phyloP scores from a whole-genome alignment of 1,139 yeast species.

The Yamadazyma buinensis region DNA sequence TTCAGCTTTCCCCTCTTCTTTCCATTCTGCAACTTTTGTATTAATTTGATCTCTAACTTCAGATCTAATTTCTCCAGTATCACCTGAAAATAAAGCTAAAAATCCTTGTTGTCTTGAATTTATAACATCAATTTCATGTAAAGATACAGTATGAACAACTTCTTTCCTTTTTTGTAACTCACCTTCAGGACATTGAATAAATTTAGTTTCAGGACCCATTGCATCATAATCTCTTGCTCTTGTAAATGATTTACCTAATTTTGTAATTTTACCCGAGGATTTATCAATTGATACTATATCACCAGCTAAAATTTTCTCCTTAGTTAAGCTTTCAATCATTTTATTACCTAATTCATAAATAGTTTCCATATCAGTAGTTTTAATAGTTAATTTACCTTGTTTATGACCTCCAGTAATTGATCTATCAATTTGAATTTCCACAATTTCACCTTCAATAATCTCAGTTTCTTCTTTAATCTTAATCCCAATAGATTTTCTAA shows the following conservation, averaged over 20 bases:
- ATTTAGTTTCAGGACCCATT: slow-evolving; percentile 97
- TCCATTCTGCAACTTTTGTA: slow-evolving; percentile 97
- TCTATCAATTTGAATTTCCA: slow-evolving; percentile 95
- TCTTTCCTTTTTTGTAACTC: slow-evolving; percentile 94
- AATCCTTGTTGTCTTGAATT: slow-evolving; percentile 98
- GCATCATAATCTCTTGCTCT: slow-evolving; percentile 98
- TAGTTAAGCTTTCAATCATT: slow-evolving; percentile 94
- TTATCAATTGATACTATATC: slow-evolving; percentile 96
- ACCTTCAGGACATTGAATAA: slow-evolving; percentile 98
- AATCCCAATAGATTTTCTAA: slow-evolving; percentile 92
- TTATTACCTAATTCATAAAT: slow-evolving; percentile 95
- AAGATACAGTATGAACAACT: slow-evolving; percentile 91
- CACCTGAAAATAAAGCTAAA: slow-evolving; percentile 92
- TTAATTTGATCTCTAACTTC: slow-evolving; percentile 98
- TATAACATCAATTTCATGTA: slow-evolving; percentile 97
- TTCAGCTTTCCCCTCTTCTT: slow-evolving; percentile 98
- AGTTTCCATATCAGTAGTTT: slow-evolving; percentile 99
- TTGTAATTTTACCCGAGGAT: slow-evolving; percentile 90
- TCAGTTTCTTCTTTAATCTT: slow-evolving; percentile 96
- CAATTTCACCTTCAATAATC: slow-evolving; percentile 97
- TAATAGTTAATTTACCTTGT: slow-evolving; percentile 95
- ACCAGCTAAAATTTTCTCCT: slow-evolving; percentile 95
- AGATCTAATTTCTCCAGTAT: slow-evolving; percentile 93
- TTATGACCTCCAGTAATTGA: slow-evolving; percentile 96
- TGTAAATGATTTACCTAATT: slow-evolving; percentile 91